phyloP scores from a whole-genome alignment of 108 stramenopile species.

The Cyclotella baltica region DNA sequence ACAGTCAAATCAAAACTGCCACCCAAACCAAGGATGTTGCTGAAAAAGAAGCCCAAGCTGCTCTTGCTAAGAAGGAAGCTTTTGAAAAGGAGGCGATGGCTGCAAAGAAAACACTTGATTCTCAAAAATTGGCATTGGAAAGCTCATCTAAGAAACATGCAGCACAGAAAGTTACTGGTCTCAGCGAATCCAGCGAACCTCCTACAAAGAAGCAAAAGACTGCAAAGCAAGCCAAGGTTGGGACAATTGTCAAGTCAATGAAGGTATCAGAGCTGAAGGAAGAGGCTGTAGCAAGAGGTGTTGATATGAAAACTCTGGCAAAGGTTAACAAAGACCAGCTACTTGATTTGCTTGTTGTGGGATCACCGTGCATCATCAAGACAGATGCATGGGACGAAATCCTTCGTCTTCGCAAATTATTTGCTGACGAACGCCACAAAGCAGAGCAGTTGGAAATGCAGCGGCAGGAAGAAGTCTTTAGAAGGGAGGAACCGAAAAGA shows the following conservation, averaged over 20 bases:
- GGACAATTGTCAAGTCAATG: constrained; percentile 10
- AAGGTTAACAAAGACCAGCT: constrained; percentile 19
- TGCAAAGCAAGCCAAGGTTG: constrained; percentile 6
- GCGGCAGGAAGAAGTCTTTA: constrained; percentile 2
- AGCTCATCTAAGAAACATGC: background rate
- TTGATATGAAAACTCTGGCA: constrained; percentile 11
- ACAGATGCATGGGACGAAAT: constrained; percentile 26
- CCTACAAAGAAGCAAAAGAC: constrained; percentile 16
- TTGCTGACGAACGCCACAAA: background rate
- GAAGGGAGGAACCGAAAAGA: too few species aligned
- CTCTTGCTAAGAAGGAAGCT: background rate
- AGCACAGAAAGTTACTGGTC: background rate
- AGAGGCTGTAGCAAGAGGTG: constrained; percentile 28
- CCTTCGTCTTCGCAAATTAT: constrained; percentile 9
- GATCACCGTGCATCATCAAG: constrained; percentile 16
- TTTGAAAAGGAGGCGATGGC: background rate
- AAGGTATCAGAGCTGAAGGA: constrained; percentile 12
- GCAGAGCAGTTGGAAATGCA: constrained; percentile 5
- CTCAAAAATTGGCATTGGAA: background rate
- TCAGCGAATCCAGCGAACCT: background rate
- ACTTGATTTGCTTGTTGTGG: constrained; percentile 17
- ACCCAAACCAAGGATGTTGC: background rate
- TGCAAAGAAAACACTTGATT: background rate
- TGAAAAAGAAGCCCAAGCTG: background rate
- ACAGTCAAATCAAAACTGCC: background rate